A percentile compares a stretch with the other conserved stretches of the same genome.
Conservation (phyloP, 352 stramenopile genomes). For the Phytophthora pluvialis region DNA sequence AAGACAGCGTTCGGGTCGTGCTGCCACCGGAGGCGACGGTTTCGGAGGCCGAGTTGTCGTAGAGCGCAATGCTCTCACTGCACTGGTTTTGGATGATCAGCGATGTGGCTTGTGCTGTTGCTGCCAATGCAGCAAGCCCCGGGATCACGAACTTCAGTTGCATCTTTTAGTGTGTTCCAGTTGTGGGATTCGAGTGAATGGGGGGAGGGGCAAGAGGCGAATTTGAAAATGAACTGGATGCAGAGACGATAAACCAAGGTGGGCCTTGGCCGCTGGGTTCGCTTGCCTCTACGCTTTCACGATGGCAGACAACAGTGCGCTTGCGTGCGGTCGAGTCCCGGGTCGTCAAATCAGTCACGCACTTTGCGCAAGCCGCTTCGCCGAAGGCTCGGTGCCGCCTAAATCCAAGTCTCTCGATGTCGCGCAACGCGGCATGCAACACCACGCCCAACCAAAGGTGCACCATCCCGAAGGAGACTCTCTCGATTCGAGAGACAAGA, state of each 20-base stretch:
- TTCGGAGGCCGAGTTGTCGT: slow-evolving; percentile 59
- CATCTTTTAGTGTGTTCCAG: slow-evolving; percentile 10
- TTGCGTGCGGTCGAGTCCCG: slow-evolving; percentile 27
- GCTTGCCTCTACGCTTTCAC: neutral
- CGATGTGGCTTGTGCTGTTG: slow-evolving; percentile 28
- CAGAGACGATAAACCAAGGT: neutral
- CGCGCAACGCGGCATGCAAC: neutral
- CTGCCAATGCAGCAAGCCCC: slow-evolving; percentile 17
- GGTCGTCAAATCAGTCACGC: slow-evolving; percentile 15
- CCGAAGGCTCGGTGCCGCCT: slow-evolving; percentile 21
- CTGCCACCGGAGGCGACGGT: slow-evolving; percentile 44
- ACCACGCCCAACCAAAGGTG: slow-evolving; percentile 1
- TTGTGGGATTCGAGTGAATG: neutral
- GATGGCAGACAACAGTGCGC: slow-evolving; percentile 16
- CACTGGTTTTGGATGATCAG: slow-evolving; percentile 61
- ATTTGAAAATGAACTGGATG: slow-evolving; percentile 28
- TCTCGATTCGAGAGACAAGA: neutral
- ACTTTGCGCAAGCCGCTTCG: slow-evolving; percentile 15
- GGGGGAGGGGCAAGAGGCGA: neutral
- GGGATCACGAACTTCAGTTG: slow-evolving; percentile 15
- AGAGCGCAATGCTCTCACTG: slow-evolving; percentile 46
- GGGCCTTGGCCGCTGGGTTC: neutral
- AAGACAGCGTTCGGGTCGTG: slow-evolving; percentile 38
- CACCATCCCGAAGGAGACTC: no score
- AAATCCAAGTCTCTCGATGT: slow-evolving; percentile 13